Evolutionary conservation across 805 yeast genomes (phyloP), one percentile per base, ranked within the genome.

Genomic region (Torulaspora delbrueckii): DNA sequence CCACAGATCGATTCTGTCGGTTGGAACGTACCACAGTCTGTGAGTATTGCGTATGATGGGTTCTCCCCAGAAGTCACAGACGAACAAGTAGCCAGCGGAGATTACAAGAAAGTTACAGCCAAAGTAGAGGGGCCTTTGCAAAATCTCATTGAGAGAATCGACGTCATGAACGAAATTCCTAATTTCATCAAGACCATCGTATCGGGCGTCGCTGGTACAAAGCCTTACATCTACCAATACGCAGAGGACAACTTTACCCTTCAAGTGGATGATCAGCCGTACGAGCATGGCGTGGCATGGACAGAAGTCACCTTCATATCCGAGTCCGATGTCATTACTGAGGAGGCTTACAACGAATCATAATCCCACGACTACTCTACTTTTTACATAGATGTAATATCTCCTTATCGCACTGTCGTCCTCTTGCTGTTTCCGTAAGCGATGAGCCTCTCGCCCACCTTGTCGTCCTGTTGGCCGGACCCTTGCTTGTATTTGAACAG

Each of bases 161-260:
- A 93, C 68, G 98, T 93, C 48, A 89, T 93, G 97, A 86, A 89
- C 42, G 98, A 93, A 70, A 83, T 93, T 48, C 99, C 99, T 23
- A 82, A 79, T 52, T 89, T 93, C 68, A 95, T 93, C 55, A 93
- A 91, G 71, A 85, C 82, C 58, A 85, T 93, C 48, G 98, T 87
- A 37, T 81, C 90, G 51, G 96, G 96, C 47, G 95, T 91, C 44
- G 93, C 93, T 12, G 99, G 98, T 41, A 83, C 98, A 23, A 86
- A 84, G 64, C 99, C 99, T n/a, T 91, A 79, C 71, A 91, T 93
- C 59, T 93, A 90, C 69, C 98, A 93, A 71, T 93, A 79, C 71
- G 78, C 84, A 64, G 83, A 86, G 63, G 75, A 77, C 44, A 55
- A 58, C 26, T 61, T 63, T 38, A 45, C 52, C 13, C 42, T 63